These are phyloP conservation scores for Trametes cingulata DNA, from an alignment of 768 basidiomycete genomes.

Conservation along the genomic window DNA sequence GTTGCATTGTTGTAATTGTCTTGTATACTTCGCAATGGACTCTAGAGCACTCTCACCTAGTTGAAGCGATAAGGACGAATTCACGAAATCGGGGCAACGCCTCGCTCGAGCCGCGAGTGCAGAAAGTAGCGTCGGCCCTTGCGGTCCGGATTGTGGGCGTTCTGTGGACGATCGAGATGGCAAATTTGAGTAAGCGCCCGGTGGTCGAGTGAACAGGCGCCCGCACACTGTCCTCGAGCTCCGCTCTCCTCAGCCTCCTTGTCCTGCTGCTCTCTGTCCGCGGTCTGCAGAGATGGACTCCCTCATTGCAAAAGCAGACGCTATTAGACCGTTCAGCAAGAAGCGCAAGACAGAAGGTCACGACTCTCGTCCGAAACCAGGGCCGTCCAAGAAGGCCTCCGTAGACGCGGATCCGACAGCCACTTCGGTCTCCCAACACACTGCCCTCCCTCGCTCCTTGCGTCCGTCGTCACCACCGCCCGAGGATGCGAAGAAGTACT, in stretches of 20 bases:
- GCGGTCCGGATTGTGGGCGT: not conserved
- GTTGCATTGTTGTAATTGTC: no score
- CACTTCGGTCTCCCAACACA: slow-evolving; percentile 36
- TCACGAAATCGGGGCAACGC: not conserved
- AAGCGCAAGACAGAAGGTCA: slow-evolving; percentile 22
- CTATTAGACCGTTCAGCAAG: slow-evolving; percentile 50
- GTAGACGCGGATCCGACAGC: slow-evolving; percentile 21
- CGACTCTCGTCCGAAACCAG: slow-evolving; percentile 19
- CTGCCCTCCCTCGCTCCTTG: slow-evolving; percentile 70
- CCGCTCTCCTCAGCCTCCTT: not conserved
- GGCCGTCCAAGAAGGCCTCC: slow-evolving; percentile 14
- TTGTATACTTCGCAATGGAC: no score
- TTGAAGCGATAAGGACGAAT: no score
- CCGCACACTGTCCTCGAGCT: not conserved
- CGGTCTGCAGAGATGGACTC: slow-evolving; percentile 56
- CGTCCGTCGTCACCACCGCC: slow-evolving; percentile 49
- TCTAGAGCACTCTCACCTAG: no score
- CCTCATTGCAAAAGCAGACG: slow-evolving; percentile 69
- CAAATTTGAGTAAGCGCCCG: slow-evolving; percentile 10
- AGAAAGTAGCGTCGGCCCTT: no score
- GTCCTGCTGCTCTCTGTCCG: not conserved
- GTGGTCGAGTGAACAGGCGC: not conserved
- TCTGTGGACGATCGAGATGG: not conserved
- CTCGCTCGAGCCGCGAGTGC: no score
- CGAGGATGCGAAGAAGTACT: slow-evolving; percentile 49